Evolutionary conservation across 2,329 filamentous ascomycete genomes (phyloP).

Genomic region (Ascochyta fabae): DNA sequence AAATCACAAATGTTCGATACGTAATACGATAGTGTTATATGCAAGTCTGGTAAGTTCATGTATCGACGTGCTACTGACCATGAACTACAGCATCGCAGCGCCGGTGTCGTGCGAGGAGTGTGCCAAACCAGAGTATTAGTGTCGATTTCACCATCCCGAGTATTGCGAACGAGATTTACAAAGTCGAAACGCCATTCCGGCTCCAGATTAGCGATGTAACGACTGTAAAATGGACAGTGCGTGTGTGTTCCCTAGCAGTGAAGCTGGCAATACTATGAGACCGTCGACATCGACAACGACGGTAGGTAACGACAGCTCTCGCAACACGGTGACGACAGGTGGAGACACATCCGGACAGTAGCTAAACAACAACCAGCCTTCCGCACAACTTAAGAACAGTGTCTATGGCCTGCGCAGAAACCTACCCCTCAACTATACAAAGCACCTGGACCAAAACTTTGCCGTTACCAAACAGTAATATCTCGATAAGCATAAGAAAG

Average conservation of each 20-base stretch:
- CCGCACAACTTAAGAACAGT: no score
- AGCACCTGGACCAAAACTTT: not conserved
- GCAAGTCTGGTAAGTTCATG: no score
- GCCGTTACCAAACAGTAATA: not conserved
- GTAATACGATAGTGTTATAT: no score
- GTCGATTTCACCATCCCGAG: slow-evolving; percentile 5
- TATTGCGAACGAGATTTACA: not conserved
- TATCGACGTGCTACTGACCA: not conserved
- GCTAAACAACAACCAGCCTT: no score
- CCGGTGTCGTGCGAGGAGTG: not conserved
- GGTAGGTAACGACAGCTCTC: no score
- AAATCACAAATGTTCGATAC: no score
- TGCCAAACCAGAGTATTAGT: not conserved
- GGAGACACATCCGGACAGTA: no score
- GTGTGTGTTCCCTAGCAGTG: not conserved
- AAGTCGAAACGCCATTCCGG: not conserved
- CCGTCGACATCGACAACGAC: no score
- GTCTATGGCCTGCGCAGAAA: not conserved
- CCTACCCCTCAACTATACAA: not conserved
- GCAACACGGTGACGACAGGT: no score
- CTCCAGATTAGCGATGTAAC: not conserved
- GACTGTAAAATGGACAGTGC: not conserved
- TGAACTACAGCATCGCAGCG: not conserved
- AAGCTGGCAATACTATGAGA: not conserved
- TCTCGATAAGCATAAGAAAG: not conserved